Conservation (phyloP, 306 rosid genomes). For the Dryas octopetala region DNA sequence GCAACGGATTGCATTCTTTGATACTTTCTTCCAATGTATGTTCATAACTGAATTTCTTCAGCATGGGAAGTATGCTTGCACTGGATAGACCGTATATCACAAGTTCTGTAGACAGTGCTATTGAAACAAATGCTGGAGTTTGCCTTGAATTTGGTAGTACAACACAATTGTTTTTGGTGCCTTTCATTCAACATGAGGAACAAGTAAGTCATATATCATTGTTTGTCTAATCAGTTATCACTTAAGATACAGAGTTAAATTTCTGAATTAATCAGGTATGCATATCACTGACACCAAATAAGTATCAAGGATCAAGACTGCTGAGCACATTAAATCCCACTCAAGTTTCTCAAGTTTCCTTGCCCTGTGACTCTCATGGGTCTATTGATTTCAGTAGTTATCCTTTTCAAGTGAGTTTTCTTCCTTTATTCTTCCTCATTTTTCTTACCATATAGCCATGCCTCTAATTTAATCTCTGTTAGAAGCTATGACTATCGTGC, state of each 20-base stretch:
- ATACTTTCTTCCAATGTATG: constrained; percentile 2
- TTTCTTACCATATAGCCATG: background rate
- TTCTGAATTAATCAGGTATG: constrained; percentile 50
- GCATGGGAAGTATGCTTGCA: constrained; percentile 89
- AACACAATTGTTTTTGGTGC: constrained; percentile 84
- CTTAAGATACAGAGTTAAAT: constrained; percentile 22
- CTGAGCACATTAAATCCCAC: constrained; percentile 43
- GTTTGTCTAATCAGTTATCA: constrained; percentile 9
- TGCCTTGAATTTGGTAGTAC: constrained; percentile 92
- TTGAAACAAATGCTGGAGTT: constrained; percentile 48
- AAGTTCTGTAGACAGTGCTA: constrained; percentile 43
- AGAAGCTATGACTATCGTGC: constrained; percentile 16
- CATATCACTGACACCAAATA: constrained; percentile 64
- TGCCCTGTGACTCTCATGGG: constrained; percentile 86
- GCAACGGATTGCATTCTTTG: constrained; percentile 19
- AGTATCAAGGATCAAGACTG: constrained; percentile 60
- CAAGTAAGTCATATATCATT: constrained; percentile 52
- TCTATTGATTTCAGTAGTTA: constrained; percentile 80
- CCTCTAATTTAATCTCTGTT: constrained; percentile 22
- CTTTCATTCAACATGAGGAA: constrained; percentile 79
- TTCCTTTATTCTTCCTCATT: constrained; percentile 16
- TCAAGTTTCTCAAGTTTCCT: constrained; percentile 84
- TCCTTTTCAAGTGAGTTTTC: constrained; percentile 80
- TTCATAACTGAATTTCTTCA: constrained; percentile 30
- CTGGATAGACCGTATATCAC: constrained; percentile 76